Evolutionary conservation across 441 rosid genomes (phyloP).

Genomic region (Gossypium davidsonii): DNA sequence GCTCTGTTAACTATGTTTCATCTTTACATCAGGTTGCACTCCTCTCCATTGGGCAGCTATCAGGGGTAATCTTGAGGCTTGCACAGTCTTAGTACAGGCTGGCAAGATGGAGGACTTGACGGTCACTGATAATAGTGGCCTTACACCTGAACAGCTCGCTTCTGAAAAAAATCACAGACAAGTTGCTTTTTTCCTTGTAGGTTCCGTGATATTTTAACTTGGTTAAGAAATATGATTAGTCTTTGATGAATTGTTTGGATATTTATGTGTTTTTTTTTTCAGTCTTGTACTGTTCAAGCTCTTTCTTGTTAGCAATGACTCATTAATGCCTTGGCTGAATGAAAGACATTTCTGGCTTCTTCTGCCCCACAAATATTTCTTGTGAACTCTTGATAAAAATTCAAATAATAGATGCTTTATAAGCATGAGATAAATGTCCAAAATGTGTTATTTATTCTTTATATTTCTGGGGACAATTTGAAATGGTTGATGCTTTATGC

Average conservation of each 20-base stretch:
- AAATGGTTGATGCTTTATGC: background rate
- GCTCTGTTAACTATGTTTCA: slow-evolving; percentile 8
- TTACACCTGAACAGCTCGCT: slow-evolving; percentile 97
- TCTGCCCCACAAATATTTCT: background rate
- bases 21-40: slow-evolving; percentile 66
- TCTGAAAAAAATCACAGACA: slow-evolving; percentile 94
- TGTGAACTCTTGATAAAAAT: background rate
- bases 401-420: background rate
- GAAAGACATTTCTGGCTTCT: slow-evolving; percentile 10
- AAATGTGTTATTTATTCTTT: slow-evolving; percentile 6
- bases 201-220: slow-evolving; percentile 40
- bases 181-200: slow-evolving; percentile 96
- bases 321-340: slow-evolving; percentile 5
- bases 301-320: slow-evolving; percentile 11
- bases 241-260: slow-evolving; percentile 7
- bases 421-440: background rate
- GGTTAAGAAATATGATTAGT: slow-evolving; percentile 15
- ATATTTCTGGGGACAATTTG: background rate
- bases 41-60: slow-evolving; percentile 99
- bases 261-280: slow-evolving; percentile 16
- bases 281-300: background rate
- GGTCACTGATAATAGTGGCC: slow-evolving; percentile 82
- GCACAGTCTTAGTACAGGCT: slow-evolving; percentile 93
- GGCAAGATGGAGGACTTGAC: slow-evolving; percentile 91
- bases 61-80: slow-evolving; percentile 95